Evolutionary conservation across 2,329 filamentous ascomycete genomes (phyloP).

Genomic region (Alternaria hordeiaustralica): DNA sequence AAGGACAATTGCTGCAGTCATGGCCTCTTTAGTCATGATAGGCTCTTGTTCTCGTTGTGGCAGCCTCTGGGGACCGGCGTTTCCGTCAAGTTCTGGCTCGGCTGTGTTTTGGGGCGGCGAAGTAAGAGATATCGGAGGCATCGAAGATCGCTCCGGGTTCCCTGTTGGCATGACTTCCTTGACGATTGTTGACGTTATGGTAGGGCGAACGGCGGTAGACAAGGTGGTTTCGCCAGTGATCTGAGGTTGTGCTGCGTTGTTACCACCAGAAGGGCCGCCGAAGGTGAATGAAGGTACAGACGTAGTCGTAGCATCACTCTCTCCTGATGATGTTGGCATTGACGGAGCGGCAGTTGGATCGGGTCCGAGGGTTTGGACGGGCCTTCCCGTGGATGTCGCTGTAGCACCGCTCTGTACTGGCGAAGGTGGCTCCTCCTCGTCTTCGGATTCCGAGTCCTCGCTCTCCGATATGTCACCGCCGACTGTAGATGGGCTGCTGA

Average conservation of each 20-base stretch:
- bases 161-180: conserved; percentile 1
- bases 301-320: not conserved
- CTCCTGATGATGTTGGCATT: not conserved
- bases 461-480: conserved; percentile 2
- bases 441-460: conserved; percentile 17
- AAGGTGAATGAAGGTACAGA: conserved; percentile 12
- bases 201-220: not conserved
- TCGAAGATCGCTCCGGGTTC: not conserved
- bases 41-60: conserved; percentile 11
- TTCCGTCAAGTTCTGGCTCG: not conserved
- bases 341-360: not conserved
- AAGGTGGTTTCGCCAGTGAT: conserved; percentile 7
- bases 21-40: conserved; percentile 36
- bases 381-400: not conserved
- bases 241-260: conserved; percentile 13
- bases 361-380: conserved; percentile 2
- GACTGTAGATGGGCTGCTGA: conserved; percentile 20
- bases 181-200: conserved; percentile 3
- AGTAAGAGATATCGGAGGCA: not conserved
- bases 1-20: conserved; percentile 40
- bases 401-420: conserved; percentile 8
- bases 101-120: conserved; percentile 1
- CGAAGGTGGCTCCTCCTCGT: conserved; percentile 18
- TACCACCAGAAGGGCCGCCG: not conserved
- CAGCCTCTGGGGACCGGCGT: not conserved